These are phyloP conservation scores for Boletus reticulatus DNA, from an alignment of 768 basidiomycete genomes.

Conservation along the genomic window DNA sequence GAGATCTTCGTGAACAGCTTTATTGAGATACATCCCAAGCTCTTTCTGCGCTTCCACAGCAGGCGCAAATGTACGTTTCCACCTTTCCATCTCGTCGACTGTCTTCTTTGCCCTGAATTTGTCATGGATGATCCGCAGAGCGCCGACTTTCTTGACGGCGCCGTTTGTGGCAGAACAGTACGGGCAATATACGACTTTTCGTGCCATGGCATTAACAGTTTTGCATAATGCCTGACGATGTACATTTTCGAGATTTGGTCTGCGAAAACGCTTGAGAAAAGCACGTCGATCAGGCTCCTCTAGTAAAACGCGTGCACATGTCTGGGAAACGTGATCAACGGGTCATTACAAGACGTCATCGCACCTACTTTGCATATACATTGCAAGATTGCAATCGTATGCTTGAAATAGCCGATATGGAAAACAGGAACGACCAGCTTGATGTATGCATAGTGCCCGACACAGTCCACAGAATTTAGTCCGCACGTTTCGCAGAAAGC, in stretches of 20 bases:
- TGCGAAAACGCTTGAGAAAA: slow-evolving; percentile 88
- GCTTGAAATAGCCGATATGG: slow-evolving; percentile 98
- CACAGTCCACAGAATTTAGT: slow-evolving; percentile 87
- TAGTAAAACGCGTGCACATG: slow-evolving; percentile 89
- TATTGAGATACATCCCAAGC: slow-evolving; percentile 77
- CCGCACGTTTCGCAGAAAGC: slow-evolving; percentile 95
- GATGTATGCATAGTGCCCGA: slow-evolving; percentile 98
- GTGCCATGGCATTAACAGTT: slow-evolving; percentile 79
- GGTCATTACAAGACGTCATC: not conserved
- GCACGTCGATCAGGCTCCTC: slow-evolving; percentile 82
- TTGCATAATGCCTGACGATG: slow-evolving; percentile 82
- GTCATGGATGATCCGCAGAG: slow-evolving; percentile 96
- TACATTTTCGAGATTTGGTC: slow-evolving; percentile 88
- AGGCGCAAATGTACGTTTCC: slow-evolving; percentile 75
- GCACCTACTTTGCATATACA: slow-evolving; percentile 87
- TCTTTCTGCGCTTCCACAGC: slow-evolving; percentile 89
- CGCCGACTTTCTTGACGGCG: slow-evolving; percentile 92
- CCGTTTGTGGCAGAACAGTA: slow-evolving; percentile 95
- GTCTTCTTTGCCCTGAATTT: slow-evolving; percentile 95
- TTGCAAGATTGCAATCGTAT: slow-evolving; percentile 89
- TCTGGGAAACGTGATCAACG: slow-evolving; percentile 40
- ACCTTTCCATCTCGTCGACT: slow-evolving; percentile 83
- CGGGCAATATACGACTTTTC: slow-evolving; percentile 90
- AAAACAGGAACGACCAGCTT: slow-evolving; percentile 96
- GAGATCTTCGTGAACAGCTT: slow-evolving; percentile 88